Evolutionary conservation across 2,329 filamentous ascomycete species (phyloP).

Genomic region (Ophiostoma piceae): DNA sequence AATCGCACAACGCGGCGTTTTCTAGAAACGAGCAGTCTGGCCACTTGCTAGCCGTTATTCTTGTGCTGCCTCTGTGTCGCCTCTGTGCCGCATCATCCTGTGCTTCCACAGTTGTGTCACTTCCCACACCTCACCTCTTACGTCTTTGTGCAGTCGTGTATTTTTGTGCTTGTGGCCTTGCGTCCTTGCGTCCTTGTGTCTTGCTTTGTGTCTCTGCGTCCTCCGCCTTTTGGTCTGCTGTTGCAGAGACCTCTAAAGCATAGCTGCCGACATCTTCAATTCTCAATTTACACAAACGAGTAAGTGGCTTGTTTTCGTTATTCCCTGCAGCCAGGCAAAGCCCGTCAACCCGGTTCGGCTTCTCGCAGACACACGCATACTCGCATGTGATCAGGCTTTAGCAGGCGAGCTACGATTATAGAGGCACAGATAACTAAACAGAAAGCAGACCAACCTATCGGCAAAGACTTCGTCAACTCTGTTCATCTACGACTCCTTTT

Average conservation of each 20-base stretch:
- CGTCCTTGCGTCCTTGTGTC: background rate
- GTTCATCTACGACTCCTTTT: background rate
- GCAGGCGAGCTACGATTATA: slow-evolving; percentile 9
- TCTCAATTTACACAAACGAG: slow-evolving; percentile 19
- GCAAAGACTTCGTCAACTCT: background rate
- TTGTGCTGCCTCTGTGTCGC: slow-evolving; percentile 17
- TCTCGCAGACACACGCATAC: slow-evolving; percentile 23
- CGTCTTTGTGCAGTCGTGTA: background rate
- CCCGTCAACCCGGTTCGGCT: slow-evolving; percentile 25
- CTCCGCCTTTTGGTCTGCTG: background rate
- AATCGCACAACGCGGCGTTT: slow-evolving; percentile 20
- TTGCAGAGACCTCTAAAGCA: background rate
- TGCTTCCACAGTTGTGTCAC: slow-evolving; percentile 12
- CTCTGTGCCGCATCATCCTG: slow-evolving; percentile 18
- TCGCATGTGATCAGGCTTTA: background rate
- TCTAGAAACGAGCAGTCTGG: slow-evolving; percentile 13
- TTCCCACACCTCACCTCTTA: background rate
- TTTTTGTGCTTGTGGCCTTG: background rate
- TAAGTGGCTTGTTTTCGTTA: background rate
- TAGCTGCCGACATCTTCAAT: slow-evolving; percentile 7
- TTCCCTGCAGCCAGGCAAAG: slow-evolving; percentile 13
- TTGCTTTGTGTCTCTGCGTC: background rate
- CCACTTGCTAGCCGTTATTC: slow-evolving; percentile 14
- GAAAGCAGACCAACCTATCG: background rate
- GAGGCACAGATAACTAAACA: background rate